These are phyloP conservation scores for Amphicarpaea edgeworthii DNA, from an alignment of 306 rosid genomes.

Conservation along the genomic window DNA sequence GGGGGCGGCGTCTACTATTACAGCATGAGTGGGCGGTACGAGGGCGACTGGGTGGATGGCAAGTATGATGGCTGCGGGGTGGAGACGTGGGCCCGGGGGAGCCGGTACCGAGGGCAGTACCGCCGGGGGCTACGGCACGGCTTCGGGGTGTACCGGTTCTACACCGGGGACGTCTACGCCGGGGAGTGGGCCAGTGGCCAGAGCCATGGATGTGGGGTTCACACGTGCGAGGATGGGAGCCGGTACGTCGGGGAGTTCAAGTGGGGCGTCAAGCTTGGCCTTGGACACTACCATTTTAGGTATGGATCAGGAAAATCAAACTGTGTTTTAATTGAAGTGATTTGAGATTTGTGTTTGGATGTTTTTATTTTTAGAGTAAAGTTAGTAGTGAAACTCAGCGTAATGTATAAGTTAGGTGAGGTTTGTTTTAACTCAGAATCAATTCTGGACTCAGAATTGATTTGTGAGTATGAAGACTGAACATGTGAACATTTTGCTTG, in stretches of 20 bases:
- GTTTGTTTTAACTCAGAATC: not conserved
- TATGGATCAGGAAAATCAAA: no score
- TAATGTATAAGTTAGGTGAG: no score
- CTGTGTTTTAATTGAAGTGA: not conserved
- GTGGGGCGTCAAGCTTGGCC: constrained; percentile 93
- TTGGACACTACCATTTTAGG: constrained; percentile 94
- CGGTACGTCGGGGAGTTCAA: constrained; percentile 83
- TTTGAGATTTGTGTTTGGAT: not conserved
- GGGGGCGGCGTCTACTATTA: constrained; percentile 90
- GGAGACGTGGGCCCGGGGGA: constrained; percentile 87
- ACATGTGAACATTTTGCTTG: not conserved
- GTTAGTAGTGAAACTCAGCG: no score
- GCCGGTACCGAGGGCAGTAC: constrained; percentile 82
- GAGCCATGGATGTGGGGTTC: constrained; percentile 87
- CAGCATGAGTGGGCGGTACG: constrained; percentile 82
- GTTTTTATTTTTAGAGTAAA: not conserved
- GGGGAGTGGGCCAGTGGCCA: constrained; percentile 94
- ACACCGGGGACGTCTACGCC: constrained; percentile 82
- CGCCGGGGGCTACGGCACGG: constrained; percentile 81
- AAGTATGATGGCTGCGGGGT: constrained; percentile 87
- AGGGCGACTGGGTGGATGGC: constrained; percentile 91
- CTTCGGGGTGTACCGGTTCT: constrained; percentile 79
- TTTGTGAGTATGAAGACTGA: not conserved
- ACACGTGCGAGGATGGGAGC: constrained; percentile 87
- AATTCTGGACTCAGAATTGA: not conserved